Conservation (phyloP, 2,329 filamentous ascomycete genomes). For the Venturia nashicola region DNA sequence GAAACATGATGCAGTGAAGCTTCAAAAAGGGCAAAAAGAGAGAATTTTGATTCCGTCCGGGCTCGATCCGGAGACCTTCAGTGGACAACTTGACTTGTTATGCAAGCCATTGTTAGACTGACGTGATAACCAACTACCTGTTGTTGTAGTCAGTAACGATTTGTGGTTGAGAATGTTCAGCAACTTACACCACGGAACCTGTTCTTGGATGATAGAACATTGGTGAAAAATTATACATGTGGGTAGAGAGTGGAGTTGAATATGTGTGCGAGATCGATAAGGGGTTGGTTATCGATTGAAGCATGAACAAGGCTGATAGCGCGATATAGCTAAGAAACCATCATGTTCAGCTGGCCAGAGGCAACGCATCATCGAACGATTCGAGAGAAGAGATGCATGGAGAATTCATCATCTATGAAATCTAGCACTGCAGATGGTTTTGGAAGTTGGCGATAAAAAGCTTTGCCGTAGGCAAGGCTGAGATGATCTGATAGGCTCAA, state of each 20-base stretch:
- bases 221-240: no score
- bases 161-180: no score
- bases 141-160: no score
- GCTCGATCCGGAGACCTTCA: neutral
- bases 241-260: neutral
- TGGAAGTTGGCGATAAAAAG: neutral
- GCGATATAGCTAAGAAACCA: neutral
- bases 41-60: neutral
- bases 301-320: neutral
- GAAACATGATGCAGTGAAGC: no score
- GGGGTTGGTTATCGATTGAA: neutral
- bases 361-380: no score
- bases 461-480: neutral
- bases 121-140: conserved; percentile 1
- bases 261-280: neutral
- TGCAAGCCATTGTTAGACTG: neutral
- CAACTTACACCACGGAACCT: neutral
- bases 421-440: neutral
- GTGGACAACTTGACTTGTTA: neutral
- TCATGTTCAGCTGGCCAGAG: no score
- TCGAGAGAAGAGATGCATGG: no score
- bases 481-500: no score
- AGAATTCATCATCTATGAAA: neutral
- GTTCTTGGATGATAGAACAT: no score
- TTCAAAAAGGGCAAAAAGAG: no score